Evolutionary conservation across 371 early-diverging fungal species (phyloP).

Genomic region (Coemansia sp.): DNA sequence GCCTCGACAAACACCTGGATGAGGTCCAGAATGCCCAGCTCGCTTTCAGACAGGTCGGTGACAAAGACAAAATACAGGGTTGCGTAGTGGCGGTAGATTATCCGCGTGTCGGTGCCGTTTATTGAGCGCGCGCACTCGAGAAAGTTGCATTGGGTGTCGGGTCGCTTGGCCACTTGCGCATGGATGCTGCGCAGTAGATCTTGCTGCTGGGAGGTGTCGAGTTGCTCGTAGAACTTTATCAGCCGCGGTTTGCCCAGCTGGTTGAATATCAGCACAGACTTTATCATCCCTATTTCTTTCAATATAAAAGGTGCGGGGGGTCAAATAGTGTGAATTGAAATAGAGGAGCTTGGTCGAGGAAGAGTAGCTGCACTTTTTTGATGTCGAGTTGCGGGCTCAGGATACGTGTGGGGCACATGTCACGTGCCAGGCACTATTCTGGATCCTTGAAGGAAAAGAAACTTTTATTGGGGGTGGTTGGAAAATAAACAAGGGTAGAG

Average conservation of each 20-base stretch:
- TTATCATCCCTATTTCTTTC: constrained; percentile 64
- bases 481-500: no score
- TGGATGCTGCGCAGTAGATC: constrained; percentile 82
- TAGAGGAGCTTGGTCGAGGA: no score
- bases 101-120: constrained; percentile 82
- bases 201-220: constrained; percentile 82
- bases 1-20: constrained; percentile 97
- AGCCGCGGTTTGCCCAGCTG: constrained; percentile 94
- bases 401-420: neutral
- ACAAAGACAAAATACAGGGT: constrained; percentile 97
- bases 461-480: no score
- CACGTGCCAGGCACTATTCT: neutral
- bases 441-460: neutral
- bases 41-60: constrained; percentile 91
- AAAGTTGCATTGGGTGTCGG: constrained; percentile 89
- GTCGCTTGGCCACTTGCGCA: constrained; percentile 75
- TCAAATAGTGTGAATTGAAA: no score
- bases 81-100: constrained; percentile 90
- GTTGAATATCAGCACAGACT: constrained; percentile 94
- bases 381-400: no score
- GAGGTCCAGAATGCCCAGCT: constrained; percentile 90
- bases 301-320: neutral
- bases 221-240: constrained; percentile 88
- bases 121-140: constrained; percentile 82
- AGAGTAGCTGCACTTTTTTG: no score